Conservation (phyloP, 1,139 yeast species). For the Candida sp. region DNA sequence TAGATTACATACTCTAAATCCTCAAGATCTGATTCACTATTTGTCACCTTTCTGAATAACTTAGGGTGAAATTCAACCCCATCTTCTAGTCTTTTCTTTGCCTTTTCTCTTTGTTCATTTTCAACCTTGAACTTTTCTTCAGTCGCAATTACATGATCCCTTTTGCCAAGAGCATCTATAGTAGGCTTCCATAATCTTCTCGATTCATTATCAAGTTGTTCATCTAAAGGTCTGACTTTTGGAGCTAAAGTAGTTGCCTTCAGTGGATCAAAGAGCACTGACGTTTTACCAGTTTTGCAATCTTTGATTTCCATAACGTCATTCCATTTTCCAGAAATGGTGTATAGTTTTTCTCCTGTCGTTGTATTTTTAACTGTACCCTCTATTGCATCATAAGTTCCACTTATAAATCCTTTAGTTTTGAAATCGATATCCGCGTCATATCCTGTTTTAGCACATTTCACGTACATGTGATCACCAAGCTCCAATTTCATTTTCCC, state of each 20-base stretch:
- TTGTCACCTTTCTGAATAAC: slow-evolving; percentile 49
- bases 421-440: slow-evolving; percentile 89
- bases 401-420: slow-evolving; percentile 90
- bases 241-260: slow-evolving; percentile 56
- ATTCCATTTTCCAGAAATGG: slow-evolving; percentile 90
- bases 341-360: slow-evolving; percentile 56
- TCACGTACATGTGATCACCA: slow-evolving; percentile 84
- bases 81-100: slow-evolving; percentile 71
- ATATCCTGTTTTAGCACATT: slow-evolving; percentile 56
- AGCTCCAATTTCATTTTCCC: slow-evolving; percentile 88
- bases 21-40: slow-evolving; percentile 17
- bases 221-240: slow-evolving; percentile 68
- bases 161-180: slow-evolving; percentile 65
- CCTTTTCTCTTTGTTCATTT: slow-evolving; percentile 70
- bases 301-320: slow-evolving; percentile 75
- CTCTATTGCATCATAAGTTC: slow-evolving; percentile 85
- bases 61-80: slow-evolving; percentile 82
- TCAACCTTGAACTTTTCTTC: slow-evolving; percentile 85
- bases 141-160: slow-evolving; percentile 86
- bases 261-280: slow-evolving; percentile 62
- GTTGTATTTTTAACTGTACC: slow-evolving; percentile 61
- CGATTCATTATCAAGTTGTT: slow-evolving; percentile 81
- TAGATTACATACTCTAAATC: slow-evolving; percentile 63
- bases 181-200: slow-evolving; percentile 82
- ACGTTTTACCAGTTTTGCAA: slow-evolving; percentile 44